Conservation (phyloP, 768 basidiomycete species). For the Omphalotus guepiniiformis region DNA sequence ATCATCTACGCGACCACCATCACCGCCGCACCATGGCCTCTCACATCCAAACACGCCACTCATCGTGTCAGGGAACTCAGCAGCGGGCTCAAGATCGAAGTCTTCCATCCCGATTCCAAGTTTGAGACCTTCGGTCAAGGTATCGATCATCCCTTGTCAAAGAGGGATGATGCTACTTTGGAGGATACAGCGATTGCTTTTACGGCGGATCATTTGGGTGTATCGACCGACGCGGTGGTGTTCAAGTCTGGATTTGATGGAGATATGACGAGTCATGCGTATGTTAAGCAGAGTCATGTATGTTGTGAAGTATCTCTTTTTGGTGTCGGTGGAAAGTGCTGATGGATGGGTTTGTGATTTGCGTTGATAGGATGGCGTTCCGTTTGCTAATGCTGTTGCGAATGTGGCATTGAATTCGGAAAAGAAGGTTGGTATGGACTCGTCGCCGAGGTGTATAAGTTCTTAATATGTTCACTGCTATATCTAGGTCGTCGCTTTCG, state of each 20-base stretch:
- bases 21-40: slow-evolving; percentile 23
- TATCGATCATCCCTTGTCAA: slow-evolving; percentile 19
- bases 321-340: too few species aligned
- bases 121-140: slow-evolving; percentile 24
- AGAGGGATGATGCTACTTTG: slow-evolving; percentile 18
- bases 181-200: slow-evolving; percentile 28
- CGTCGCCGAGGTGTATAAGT: slow-evolving; percentile 26
- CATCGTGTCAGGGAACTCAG: slow-evolving; percentile 26
- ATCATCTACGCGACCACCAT: slow-evolving; percentile 20
- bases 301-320: too few species aligned
- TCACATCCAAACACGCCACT: slow-evolving; percentile 27
- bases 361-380: slow-evolving; percentile 25
- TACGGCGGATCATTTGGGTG: slow-evolving; percentile 20
- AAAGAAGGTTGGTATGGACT: slow-evolving; percentile 28
- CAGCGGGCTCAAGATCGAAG: slow-evolving; percentile 26
- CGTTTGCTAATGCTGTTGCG: slow-evolving; percentile 27
- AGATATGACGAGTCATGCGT: slow-evolving; percentile 21
- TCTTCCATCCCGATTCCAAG: slow-evolving; percentile 32
- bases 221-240: slow-evolving; percentile 17
- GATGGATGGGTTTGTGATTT: too few species aligned
- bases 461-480: slow-evolving; percentile 17
- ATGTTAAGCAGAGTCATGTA: slow-evolving; percentile 29
- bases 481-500: not conserved
- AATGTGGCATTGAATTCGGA: slow-evolving; percentile 29
- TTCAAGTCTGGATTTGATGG: slow-evolving; percentile 18